Evolutionary conservation across 495 filamentous ascomycete species (phyloP), one percentile per base, ranked within the genome.

Genomic region (Glonium stellatum): DNA sequence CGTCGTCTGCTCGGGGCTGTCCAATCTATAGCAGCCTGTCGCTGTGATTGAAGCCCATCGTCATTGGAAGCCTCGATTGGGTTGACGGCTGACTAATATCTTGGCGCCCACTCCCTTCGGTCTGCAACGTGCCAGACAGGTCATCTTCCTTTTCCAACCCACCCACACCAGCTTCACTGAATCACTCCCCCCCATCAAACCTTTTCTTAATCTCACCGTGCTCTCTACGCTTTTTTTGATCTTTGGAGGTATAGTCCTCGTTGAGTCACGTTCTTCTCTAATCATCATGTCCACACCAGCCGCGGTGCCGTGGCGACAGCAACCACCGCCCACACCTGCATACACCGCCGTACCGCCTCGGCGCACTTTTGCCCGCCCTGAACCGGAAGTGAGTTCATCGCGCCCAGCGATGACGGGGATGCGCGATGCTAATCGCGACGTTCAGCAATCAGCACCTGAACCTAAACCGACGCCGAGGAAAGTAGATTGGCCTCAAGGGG

Each of bases 401-500:
- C 37, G 13, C 22, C 53, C 22, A 15, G 13, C 44, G 4, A 21
- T 21, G 10, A 23, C 18, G 25, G 48, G 25, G 31, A 51, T 51
- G 23, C 19, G 25, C 13, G 12, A 44, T 37, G 18, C 53, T 22
- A n/a, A 35, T 47, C 34, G 21, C 34, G n/a, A 21, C 34, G 15
- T 31, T 22, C 58, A 44, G 35, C 60, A 69, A 22, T 44, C 73
- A 49, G 54, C 69, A 23, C 23, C 37, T 19, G 10, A 63, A 22
- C 73, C 65, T 21, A 50, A 66, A 54, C 58, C 70, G 52, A 60
- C 53, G 31, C 55, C 59, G 54, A 55, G 76, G 69, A 88, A 86
- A 72, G 82, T 87, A 67, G 81, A 86, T 65, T 96, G 87, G 83
- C 84, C 89, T 9, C 76, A 83, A 22, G 79, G 82, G 4, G 88